A percentile compares a stretch with the other conserved stretches of the same genome.
Conservation (phyloP, 805 yeast genomes). For the Candida berthetii region DNA sequence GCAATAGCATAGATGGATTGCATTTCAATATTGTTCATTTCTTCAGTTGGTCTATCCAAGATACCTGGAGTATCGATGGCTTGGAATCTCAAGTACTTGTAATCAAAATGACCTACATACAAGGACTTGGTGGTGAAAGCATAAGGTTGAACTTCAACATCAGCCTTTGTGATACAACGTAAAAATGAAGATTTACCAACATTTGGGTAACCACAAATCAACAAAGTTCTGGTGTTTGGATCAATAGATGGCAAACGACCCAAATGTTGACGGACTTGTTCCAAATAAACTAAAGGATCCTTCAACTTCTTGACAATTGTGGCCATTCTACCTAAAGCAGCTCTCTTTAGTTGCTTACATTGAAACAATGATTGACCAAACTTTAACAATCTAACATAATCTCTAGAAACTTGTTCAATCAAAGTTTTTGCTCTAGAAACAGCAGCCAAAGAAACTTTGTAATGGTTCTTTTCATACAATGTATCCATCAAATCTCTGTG, state of each 20-base stretch:
- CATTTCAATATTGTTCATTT: constrained; percentile 99
- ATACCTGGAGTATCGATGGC: constrained; percentile 99
- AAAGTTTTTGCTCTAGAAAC: constrained; percentile 89
- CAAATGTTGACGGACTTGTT: constrained; percentile 98
- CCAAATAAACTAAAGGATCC: constrained; percentile 89
- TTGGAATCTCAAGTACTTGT: constrained; percentile 95
- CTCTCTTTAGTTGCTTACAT: constrained; percentile 97
- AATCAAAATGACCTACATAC: constrained; percentile 98
- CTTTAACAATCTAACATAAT: constrained; percentile 87
- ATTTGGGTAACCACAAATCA: constrained; percentile 98
- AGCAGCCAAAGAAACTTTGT: constrained; percentile 93
- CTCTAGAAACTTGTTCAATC: constrained; percentile 94
- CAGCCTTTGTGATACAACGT: constrained; percentile 91
- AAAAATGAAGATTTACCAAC: constrained; percentile 98
- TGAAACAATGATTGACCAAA: constrained; percentile 98
- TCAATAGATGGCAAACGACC: constrained; percentile 98
- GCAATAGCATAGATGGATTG: constrained; percentile 99
- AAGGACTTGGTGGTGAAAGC: constrained; percentile 98
- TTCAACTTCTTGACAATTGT: constrained; percentile 92
- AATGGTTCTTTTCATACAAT: constrained; percentile 94
- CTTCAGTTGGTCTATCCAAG: constrained; percentile 97
- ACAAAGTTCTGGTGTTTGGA: constrained; percentile 95
- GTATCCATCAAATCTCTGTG: constrained; percentile 98
- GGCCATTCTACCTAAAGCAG: constrained; percentile 99
- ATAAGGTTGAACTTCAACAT: constrained; percentile 98